Evolutionary conservation across 2,329 filamentous ascomycete genomes (phyloP).

Genomic region (Verticillium alfalfae): DNA sequence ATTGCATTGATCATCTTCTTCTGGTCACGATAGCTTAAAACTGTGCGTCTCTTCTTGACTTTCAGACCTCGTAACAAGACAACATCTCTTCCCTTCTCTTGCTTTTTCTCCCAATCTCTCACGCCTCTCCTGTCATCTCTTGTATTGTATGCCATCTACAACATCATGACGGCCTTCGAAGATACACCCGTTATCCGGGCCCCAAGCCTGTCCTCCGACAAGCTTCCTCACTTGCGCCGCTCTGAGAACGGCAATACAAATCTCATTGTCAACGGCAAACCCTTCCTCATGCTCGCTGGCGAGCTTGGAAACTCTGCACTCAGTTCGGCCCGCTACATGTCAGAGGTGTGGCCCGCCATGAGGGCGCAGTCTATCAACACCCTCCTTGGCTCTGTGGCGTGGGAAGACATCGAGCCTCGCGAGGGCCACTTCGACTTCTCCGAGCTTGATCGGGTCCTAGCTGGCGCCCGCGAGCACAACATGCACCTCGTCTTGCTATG

Average conservation of each 20-base stretch:
- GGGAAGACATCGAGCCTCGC: constrained; percentile 29
- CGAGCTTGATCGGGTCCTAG: constrained; percentile 25
- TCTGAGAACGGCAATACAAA: constrained; percentile 21
- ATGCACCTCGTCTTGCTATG: constrained; percentile 30
- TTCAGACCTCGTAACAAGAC: neutral
- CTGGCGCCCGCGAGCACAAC: constrained; percentile 20
- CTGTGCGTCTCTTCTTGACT: neutral
- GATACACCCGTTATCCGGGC: neutral
- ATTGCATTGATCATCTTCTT: neutral
- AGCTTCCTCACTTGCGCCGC: constrained; percentile 13
- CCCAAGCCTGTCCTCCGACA: neutral
- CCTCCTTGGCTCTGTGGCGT: constrained; percentile 26
- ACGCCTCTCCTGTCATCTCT: neutral
- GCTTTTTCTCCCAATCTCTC: neutral
- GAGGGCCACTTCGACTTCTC: constrained; percentile 27
- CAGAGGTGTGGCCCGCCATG: constrained; percentile 22
- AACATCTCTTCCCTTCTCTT: neutral
- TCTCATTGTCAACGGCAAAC: constrained; percentile 28
- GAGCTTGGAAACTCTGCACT: constrained; percentile 31
- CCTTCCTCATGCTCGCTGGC: constrained; percentile 26
- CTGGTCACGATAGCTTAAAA: neutral
- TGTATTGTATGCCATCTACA: neutral
- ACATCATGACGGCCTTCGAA: constrained; percentile 6
- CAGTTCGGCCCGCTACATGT: constrained; percentile 25
- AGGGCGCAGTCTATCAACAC: constrained; percentile 27